These are phyloP conservation scores for Apiospora koreana DNA, from an alignment of 2,329 filamentous ascomycete species.

Conservation along the genomic window DNA sequence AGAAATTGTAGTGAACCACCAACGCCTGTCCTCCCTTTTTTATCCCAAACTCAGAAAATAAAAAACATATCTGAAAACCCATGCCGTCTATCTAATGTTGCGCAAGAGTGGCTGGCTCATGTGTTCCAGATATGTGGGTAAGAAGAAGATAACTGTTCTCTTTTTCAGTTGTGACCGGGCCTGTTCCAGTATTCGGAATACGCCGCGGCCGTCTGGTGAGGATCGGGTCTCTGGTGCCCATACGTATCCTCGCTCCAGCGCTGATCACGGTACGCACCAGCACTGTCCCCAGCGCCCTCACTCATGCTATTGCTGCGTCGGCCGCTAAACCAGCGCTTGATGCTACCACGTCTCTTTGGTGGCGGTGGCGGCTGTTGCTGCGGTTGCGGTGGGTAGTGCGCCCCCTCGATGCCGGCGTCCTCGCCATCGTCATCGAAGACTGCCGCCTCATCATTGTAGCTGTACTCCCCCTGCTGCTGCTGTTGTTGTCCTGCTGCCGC, in stretches of 20 bases:
- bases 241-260: background rate
- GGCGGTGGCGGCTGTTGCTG: background rate
- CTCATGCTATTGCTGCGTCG: conserved; percentile 15
- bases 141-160: background rate
- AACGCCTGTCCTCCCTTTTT: background rate
- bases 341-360: conserved; percentile 9
- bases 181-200: conserved; percentile 2
- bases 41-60: background rate
- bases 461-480: background rate
- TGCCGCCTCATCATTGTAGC: background rate
- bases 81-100: background rate
- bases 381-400: background rate
- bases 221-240: background rate
- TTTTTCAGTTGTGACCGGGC: background rate
- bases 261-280: background rate
- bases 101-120: background rate
- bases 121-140: background rate
- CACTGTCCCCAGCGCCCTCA: background rate
- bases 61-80: background rate
- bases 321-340: conserved; percentile 27
- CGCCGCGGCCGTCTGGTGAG: background rate
- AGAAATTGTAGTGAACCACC: background rate
- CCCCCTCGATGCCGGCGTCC: conserved; percentile 10
- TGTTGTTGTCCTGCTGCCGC: background rate
- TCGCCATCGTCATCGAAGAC: background rate